Conservation (phyloP, 805 yeast species). For the Myxozyma melibiosi region DNA sequence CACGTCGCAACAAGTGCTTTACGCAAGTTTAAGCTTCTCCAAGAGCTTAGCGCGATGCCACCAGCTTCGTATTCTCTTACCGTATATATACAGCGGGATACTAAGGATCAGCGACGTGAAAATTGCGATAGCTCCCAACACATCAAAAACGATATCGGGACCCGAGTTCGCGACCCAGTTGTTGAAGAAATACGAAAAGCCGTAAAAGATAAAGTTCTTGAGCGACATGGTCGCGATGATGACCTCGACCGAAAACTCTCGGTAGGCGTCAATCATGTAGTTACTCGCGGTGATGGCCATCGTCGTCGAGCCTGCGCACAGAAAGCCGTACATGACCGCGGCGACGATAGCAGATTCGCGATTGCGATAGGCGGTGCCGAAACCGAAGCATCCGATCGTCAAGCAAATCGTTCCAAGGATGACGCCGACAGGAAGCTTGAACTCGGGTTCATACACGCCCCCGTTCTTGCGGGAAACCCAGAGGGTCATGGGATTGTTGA, state of each 20-base stretch:
- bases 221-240: not conserved
- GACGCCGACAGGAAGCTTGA: not conserved
- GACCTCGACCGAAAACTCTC: not conserved
- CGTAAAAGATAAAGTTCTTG: constrained; percentile 5
- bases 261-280: constrained; percentile 5
- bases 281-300: not conserved
- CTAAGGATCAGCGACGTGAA: not conserved
- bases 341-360: not conserved
- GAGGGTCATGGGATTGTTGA: not conserved
- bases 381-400: constrained; percentile 4
- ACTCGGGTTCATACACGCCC: constrained; percentile 2
- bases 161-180: not conserved
- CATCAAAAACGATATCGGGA: not conserved
- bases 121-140: not conserved
- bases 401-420: not conserved
- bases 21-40: not conserved
- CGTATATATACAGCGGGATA: constrained; percentile 1
- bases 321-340: not conserved
- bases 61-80: constrained; percentile 4
- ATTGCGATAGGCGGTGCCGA: not conserved
- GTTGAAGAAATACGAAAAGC: constrained; percentile 6
- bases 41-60: constrained; percentile 1
- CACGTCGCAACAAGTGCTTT: no score
- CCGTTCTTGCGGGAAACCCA: constrained; percentile 1
- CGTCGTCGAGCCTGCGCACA: constrained; percentile 2